Conservation (phyloP, 352 stramenopile genomes). For the Phytophthora vignae region DNA sequence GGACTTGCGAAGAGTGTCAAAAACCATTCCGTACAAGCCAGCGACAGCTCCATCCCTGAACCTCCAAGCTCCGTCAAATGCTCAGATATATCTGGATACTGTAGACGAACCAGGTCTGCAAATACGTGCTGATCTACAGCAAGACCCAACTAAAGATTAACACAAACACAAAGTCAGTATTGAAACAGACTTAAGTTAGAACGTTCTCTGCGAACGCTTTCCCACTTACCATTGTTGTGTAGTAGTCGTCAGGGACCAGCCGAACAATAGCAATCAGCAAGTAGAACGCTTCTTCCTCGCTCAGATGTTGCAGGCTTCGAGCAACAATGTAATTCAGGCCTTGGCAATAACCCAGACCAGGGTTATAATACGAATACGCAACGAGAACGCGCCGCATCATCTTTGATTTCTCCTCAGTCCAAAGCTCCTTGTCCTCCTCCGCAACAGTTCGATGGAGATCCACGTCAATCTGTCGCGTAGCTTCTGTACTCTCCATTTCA, state of each 20-base stretch:
- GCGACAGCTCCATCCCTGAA: conserved; percentile 86
- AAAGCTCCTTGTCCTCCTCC: conserved; percentile 65
- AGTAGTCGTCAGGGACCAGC: conserved; percentile 88
- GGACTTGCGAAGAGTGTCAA: conserved; percentile 88
- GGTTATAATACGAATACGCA: conserved; percentile 86
- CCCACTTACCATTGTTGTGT: conserved; percentile 83
- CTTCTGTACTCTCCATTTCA: conserved; percentile 70
- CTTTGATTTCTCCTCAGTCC: conserved; percentile 71
- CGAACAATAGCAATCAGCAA: conserved; percentile 82
- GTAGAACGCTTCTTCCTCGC: conserved; percentile 85
- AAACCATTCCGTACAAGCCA: conserved; percentile 91
- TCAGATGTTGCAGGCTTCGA: conserved; percentile 69
- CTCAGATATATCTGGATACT: conserved; percentile 74
- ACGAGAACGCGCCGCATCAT: conserved; percentile 87
- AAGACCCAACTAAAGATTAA: conserved; percentile 63
- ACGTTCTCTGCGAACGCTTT: not conserved
- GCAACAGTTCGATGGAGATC: conserved; percentile 82
- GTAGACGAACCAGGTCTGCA: conserved; percentile 81
- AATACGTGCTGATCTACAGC: conserved; percentile 92
- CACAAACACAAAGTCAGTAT: not conserved
- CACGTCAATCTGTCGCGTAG: conserved; percentile 85
- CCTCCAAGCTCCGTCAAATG: conserved; percentile 72
- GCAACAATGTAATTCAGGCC: conserved; percentile 91
- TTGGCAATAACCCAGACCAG: conserved; percentile 87
- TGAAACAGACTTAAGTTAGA: too few relatives aligned